Percentiles rank a stretch among this genome's conserved stretches.
These are phyloP conservation scores for Penicillium daleae DNA, from an alignment of 495 filamentous ascomycete species.

Conservation along the genomic window DNA sequence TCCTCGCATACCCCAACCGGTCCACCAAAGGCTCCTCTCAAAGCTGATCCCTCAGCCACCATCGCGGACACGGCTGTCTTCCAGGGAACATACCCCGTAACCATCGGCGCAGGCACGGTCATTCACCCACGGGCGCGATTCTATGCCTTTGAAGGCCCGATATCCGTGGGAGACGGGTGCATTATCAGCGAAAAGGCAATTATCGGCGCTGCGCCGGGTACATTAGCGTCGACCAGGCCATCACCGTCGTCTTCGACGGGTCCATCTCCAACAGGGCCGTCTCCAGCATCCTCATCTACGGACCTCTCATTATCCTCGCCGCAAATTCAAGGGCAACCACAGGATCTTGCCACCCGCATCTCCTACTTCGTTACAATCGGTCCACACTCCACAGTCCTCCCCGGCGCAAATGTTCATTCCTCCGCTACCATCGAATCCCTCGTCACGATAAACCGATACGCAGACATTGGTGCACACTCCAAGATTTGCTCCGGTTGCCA, in stretches of 20 bases:
- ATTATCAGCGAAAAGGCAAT: slow-evolving; percentile 74
- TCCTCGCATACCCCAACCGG: slow-evolving; percentile 27
- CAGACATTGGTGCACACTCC: slow-evolving; percentile 43
- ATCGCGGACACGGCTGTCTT: slow-evolving; percentile 78
- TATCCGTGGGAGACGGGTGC: slow-evolving; percentile 72
- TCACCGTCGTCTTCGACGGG: slow-evolving; percentile 12
- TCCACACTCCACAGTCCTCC: slow-evolving; percentile 34
- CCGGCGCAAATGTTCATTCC: slow-evolving; percentile 44
- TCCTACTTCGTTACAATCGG: slow-evolving; percentile 44
- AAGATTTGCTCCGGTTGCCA: slow-evolving; percentile 47
- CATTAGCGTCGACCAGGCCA: slow-evolving; percentile 12
- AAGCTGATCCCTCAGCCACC: slow-evolving; percentile 68
- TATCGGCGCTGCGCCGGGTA: slow-evolving; percentile 55
- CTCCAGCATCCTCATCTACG: slow-evolving; percentile 17
- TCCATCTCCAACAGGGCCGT: slow-evolving; percentile 17
- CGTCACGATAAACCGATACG: slow-evolving; percentile 33
- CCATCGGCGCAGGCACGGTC: slow-evolving; percentile 71
- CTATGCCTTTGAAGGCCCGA: slow-evolving; percentile 67
- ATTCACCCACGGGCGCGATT: slow-evolving; percentile 80
- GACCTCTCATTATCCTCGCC: slow-evolving; percentile 1
- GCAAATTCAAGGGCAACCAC: slow-evolving; percentile 2
- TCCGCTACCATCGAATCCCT: slow-evolving; percentile 41
- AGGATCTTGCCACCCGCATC: slow-evolving; percentile 34
- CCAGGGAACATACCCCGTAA: slow-evolving; percentile 71
- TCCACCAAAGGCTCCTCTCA: slow-evolving; percentile 59